phyloP scores from a whole-genome alignment of 2,329 filamentous ascomycete genomes.

The Leptographium wingfieldii region DNA sequence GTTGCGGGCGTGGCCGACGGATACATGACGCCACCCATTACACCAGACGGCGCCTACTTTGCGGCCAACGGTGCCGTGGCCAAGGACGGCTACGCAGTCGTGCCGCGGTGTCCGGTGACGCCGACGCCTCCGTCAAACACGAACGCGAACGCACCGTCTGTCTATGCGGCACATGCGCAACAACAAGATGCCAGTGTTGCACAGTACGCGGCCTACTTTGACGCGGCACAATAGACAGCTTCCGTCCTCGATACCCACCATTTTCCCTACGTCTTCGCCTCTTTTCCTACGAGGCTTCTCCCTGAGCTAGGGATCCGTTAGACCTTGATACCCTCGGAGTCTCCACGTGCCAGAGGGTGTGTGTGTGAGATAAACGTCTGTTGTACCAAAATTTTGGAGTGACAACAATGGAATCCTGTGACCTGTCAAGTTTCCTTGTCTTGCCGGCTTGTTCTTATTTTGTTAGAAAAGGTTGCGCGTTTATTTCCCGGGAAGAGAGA shows the following conservation, averaged over 20 bases:
- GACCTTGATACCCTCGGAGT: conserved; percentile 11
- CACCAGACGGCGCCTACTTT: conserved; percentile 56
- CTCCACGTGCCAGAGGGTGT: conserved; percentile 6
- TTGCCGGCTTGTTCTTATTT: conserved; percentile 1
- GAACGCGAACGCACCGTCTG: conserved; percentile 13
- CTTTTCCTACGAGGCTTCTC: conserved; percentile 1
- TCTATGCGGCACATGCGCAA: conserved; percentile 19
- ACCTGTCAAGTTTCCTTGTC: conserved; percentile 8
- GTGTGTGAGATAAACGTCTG: conserved; percentile 7
- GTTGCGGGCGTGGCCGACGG: conserved; percentile 53
- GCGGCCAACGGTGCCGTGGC: conserved; percentile 27
- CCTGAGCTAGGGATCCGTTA: conserved; percentile 7
- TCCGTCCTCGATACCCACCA: neutral
- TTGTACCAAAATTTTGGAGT: conserved; percentile 10
- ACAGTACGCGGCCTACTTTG: conserved; percentile 32
- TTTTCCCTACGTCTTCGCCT: neutral
- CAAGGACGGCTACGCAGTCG: conserved; percentile 31
- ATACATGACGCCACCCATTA: conserved; percentile 77
- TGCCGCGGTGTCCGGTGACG: conserved; percentile 48
- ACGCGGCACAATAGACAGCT: conserved; percentile 6
- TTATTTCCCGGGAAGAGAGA: conserved; percentile 21
- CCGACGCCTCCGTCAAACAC: conserved; percentile 40
- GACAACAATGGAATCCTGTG: conserved; percentile 5
- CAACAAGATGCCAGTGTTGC: conserved; percentile 24
- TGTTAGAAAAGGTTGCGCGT: conserved; percentile 14